phyloP scores from a whole-genome alignment of 306 rosid species.

The Inga leiocalycina region DNA sequence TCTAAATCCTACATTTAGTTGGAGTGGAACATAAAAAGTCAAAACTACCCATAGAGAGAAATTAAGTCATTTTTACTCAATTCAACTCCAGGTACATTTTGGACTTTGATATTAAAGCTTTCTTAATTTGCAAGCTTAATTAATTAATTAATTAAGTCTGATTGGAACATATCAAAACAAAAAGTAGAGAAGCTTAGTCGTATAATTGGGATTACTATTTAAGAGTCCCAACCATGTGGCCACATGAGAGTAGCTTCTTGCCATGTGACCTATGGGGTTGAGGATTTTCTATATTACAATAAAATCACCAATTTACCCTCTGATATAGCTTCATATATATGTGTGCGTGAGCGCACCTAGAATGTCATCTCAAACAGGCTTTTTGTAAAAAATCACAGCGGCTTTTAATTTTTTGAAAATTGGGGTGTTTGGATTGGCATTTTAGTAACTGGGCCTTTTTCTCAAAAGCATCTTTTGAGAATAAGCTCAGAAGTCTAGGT shows the following conservation, averaged over 20 bases:
- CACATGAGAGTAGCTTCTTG: constrained; percentile 66
- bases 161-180: not conserved
- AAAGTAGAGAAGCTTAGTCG: not conserved
- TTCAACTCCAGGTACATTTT: not conserved
- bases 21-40: not conserved
- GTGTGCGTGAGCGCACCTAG: too few relatives aligned
- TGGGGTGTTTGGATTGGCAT: too few relatives aligned
- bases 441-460: too few relatives aligned
- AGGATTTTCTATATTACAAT: constrained; percentile 28
- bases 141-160: not conserved
- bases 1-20: not conserved
- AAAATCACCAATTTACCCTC: constrained; percentile 53
- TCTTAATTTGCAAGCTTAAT: not conserved
- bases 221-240: constrained; percentile 84
- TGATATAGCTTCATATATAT: constrained; percentile 28
- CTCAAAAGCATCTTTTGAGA: too few relatives aligned
- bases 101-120: not conserved
- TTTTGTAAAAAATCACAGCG: too few relatives aligned
- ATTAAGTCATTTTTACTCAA: not conserved
- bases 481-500: too few relatives aligned
- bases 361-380: too few relatives aligned
- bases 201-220: constrained; percentile 31
- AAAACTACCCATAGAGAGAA: not conserved
- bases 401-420: too few relatives aligned
- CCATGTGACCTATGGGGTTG: constrained; percentile 74